phyloP scores from a whole-genome alignment of 2,329 filamentous ascomycete genomes.

The Ciborinia camelliae region DNA sequence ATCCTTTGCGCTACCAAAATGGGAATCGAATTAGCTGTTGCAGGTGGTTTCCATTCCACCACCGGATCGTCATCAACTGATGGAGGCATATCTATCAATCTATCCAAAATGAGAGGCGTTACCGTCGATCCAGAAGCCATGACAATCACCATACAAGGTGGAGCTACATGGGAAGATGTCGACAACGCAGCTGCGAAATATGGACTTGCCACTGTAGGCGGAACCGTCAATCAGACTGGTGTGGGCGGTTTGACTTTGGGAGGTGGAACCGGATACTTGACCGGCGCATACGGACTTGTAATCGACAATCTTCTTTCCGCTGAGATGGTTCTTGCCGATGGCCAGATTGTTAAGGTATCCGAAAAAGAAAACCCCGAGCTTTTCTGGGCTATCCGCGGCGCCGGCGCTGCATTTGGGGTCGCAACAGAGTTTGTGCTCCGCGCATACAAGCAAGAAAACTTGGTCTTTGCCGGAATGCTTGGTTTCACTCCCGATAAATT shows the following conservation, averaged over 20 bases:
- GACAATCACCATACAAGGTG: slow-evolving; percentile 22
- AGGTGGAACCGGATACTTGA: slow-evolving; percentile 50
- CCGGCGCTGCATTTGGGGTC: not conserved
- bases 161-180: slow-evolving; percentile 21
- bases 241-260: slow-evolving; percentile 27
- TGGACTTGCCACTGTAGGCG: slow-evolving; percentile 10
- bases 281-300: slow-evolving; percentile 38
- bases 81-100: slow-evolving; percentile 16
- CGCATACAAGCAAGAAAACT: slow-evolving; percentile 32
- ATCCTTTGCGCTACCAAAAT: slow-evolving; percentile 18
- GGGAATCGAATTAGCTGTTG: slow-evolving; percentile 17
- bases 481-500: slow-evolving; percentile 22
- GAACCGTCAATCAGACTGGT: not conserved
- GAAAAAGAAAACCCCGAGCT: slow-evolving; percentile 24
- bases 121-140: slow-evolving; percentile 16
- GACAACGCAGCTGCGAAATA: slow-evolving; percentile 18
- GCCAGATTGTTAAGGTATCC: slow-evolving; percentile 23
- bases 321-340: slow-evolving; percentile 27
- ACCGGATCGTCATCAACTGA: slow-evolving; percentile 21
- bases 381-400: slow-evolving; percentile 29
- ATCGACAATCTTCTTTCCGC: slow-evolving; percentile 29
- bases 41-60: slow-evolving; percentile 22
- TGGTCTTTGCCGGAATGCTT: slow-evolving; percentile 26
- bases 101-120: slow-evolving; percentile 22
- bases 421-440: slow-evolving; percentile 3